Conservation (phyloP, 495 filamentous ascomycete species). For the Beverwykella pulmonaria region DNA sequence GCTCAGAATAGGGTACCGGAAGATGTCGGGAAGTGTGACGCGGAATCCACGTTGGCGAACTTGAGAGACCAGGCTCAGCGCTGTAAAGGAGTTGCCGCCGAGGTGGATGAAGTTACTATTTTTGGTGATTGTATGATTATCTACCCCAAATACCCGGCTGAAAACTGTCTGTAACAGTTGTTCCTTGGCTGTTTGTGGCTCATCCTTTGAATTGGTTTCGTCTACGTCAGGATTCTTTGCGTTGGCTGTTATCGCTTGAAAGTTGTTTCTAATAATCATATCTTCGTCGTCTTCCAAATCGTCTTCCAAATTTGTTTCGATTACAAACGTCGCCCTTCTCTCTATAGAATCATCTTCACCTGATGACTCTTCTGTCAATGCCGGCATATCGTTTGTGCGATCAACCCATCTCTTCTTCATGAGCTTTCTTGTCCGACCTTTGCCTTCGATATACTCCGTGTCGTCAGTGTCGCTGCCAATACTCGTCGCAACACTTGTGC, state of each 20-base stretch:
- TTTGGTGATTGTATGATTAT: neutral
- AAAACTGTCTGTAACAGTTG: neutral
- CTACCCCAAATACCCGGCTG: neutral
- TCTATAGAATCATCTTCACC: neutral
- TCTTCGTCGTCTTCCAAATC: neutral
- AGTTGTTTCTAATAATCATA: neutral
- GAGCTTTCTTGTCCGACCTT: neutral
- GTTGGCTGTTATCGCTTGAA: too few species aligned
- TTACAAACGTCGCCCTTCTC: neutral
- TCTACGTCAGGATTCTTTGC: too few species aligned
- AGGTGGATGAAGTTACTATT: neutral
- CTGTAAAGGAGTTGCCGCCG: neutral
- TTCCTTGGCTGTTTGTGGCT: neutral
- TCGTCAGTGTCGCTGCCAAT: slow-evolving; percentile 8
- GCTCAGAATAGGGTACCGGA: neutral
- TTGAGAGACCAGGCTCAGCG: neutral
- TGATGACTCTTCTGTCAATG: neutral
- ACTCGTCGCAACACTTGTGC: neutral
- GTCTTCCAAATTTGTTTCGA: neutral
- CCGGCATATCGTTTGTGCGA: neutral
- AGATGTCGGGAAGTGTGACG: neutral
- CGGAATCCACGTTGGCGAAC: neutral
- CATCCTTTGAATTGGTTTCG: neutral
- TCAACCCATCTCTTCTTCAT: neutral
- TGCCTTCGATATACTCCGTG: neutral